Conservation (phyloP, 2,329 filamentous ascomycete genomes). For the Didymellaceae sp. region DNA sequence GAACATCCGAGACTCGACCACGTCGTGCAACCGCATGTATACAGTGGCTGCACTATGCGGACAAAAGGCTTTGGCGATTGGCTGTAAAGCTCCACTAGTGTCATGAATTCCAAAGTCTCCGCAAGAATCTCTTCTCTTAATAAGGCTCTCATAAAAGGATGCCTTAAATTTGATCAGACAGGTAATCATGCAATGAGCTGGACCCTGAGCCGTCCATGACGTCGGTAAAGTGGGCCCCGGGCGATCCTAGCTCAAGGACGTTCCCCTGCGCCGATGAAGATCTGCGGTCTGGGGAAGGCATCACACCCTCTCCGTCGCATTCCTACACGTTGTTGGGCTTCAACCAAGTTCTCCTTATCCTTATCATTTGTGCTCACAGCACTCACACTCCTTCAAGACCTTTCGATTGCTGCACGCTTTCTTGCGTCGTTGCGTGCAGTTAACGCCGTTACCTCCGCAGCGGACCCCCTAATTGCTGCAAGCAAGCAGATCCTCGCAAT, state of each 20-base stretch:
- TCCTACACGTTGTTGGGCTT: neutral
- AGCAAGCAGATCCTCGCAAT: constrained; percentile 45
- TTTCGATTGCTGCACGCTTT: neutral
- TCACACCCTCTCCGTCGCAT: constrained; percentile 1
- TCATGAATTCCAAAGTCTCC: too few species aligned
- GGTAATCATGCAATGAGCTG: too few species aligned
- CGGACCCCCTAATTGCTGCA: constrained; percentile 6
- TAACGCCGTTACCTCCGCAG: constrained; percentile 17
- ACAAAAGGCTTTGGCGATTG: too few species aligned
- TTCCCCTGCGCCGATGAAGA: constrained; percentile 12
- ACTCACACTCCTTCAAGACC: neutral
- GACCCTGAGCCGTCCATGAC: constrained; percentile 17
- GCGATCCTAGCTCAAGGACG: constrained; percentile 4
- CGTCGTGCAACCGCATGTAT: too few species aligned
- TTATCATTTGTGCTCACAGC: neutral
- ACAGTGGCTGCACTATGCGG: too few species aligned
- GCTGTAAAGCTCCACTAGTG: too few species aligned
- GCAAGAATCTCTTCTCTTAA: too few species aligned
- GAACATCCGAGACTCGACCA: too few species aligned
- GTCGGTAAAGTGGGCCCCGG: constrained; percentile 3
- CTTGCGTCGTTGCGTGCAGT: constrained; percentile 1
- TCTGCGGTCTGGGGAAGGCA: constrained; percentile 12
- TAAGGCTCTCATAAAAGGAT: too few species aligned
- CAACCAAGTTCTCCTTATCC: neutral
- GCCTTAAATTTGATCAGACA: too few species aligned